These are phyloP conservation scores for Calonectria pseudoturangicola DNA, from an alignment of 2,329 filamentous ascomycete genomes.

Conservation along the genomic window DNA sequence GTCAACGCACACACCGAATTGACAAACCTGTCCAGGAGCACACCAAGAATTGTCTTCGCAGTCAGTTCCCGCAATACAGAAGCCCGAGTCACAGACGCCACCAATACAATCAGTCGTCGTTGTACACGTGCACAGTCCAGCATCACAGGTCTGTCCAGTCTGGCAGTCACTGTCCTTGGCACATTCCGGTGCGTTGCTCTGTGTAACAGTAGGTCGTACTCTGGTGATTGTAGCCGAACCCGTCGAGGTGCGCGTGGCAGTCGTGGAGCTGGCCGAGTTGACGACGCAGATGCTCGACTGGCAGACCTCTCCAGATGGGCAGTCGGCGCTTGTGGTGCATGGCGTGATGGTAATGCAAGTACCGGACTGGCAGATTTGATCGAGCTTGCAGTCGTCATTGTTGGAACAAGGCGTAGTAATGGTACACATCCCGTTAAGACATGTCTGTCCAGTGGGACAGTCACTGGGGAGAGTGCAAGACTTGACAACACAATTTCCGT, in stretches of 20 bases:
- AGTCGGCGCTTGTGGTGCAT: not conserved
- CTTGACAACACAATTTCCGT: constrained; percentile 8
- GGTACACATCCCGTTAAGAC: not conserved
- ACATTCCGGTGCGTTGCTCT: not conserved
- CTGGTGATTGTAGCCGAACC: not conserved
- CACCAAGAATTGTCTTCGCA: not conserved
- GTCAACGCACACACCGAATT: not conserved
- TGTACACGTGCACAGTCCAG: not conserved
- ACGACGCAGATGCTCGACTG: not conserved
- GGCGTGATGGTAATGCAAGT: constrained; percentile 5
- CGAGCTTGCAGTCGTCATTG: constrained; percentile 24
- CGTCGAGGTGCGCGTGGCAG: not conserved
- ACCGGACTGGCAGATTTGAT: constrained; percentile 11
- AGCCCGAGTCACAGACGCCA: constrained; percentile 8
- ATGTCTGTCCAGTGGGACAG: constrained; percentile 5
- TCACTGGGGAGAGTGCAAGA: not conserved
- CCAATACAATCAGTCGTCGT: not conserved
- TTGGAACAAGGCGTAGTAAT: not conserved
- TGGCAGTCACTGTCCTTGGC: not conserved
- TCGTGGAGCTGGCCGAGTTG: not conserved
- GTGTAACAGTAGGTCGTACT: not conserved
- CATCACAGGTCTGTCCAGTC: not conserved
- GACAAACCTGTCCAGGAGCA: not conserved
- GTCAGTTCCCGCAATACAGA: constrained; percentile 3
- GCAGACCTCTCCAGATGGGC: not conserved